Evolutionary conservation across 2,329 filamentous ascomycete genomes (phyloP), one percentile per base, ranked within the genome.

Genomic region (Periconia digitata): DNA sequence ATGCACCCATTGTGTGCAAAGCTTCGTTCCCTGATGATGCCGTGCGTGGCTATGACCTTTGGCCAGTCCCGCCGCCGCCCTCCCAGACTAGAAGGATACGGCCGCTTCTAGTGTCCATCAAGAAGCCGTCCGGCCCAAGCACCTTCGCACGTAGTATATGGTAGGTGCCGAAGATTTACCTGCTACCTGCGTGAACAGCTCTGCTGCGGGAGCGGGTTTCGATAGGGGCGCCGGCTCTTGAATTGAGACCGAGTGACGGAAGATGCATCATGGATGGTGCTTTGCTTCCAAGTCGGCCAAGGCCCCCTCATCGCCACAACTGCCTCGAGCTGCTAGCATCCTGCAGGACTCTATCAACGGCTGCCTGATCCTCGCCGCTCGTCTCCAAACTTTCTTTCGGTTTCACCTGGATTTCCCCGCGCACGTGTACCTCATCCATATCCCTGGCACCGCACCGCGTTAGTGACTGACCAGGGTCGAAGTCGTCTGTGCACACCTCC

Each of bases 381-480:
- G 58, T 54, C 53, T 56, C 51, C 54, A 58, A 56, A 51, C 55
- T 59, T 56, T 56, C 49, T 58, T 44, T 32, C 40, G 54, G 69
- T 67, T 70, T 69, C 67, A 48, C 49, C 49, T 51, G 49, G 49
- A 62, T 60, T 68, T 67, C 66, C 68, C 68, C 59, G 57, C 64
- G 63, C 67, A 66, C 58, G 55, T 65, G 64, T 67, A 63, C 63
- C 63, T 63, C 51, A 56, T 62, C 55, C 60, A 58, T 47, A 56
- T 62, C 55, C 60, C 57, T 47, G 55, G 50, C 43, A 56, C 51
- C 59, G 64, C 60, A 55, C 51, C 55, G 57, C 61, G 58, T 50
- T 44, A 50, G 44, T 46, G 22, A n/a, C 42, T 45, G 41, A 10
- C 50, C 46, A 54, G 52, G 53, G 53, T 51, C 49, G 49, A 41